Conservation (phyloP, 1,284 basidiomycete genomes). For the Fistulinella staudtii region DNA sequence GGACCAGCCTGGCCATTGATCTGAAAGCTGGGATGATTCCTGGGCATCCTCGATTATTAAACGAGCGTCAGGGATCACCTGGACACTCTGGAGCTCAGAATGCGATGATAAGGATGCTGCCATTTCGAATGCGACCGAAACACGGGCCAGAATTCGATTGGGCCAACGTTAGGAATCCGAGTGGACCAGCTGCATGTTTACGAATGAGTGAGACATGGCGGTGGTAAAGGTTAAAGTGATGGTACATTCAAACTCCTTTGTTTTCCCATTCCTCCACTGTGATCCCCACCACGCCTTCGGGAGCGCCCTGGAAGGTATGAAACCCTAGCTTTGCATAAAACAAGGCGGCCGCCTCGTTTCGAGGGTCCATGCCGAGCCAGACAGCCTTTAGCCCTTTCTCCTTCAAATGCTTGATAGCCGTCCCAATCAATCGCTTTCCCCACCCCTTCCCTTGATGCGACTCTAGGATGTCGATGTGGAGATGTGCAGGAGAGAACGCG, state of each 20-base stretch:
- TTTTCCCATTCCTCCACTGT: conserved; percentile 31
- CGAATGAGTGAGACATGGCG: too few species aligned
- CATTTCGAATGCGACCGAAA: conserved; percentile 22
- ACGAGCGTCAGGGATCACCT: conserved; percentile 15
- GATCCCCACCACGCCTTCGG: conserved; percentile 29
- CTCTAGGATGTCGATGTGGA: conserved; percentile 51
- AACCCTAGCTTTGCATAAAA: conserved; percentile 30
- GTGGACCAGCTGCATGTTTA: too few species aligned
- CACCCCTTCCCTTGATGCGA: conserved; percentile 46
- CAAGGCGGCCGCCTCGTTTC: conserved; percentile 21
- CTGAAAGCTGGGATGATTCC: conserved; percentile 13
- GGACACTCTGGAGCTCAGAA: conserved; percentile 8
- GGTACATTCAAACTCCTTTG: too few species aligned
- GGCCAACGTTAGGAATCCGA: too few species aligned
- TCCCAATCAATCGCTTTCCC: conserved; percentile 43
- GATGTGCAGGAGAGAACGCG: conserved; percentile 40
- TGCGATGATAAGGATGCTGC: conserved; percentile 15
- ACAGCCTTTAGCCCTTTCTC: conserved; percentile 24
- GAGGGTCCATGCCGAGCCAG: conserved; percentile 29
- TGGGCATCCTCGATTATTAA: conserved; percentile 14
- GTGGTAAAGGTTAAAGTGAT: too few species aligned
- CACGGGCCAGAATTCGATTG: neutral
- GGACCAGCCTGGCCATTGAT: conserved; percentile 21
- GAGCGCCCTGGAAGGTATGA: conserved; percentile 21
- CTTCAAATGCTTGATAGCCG: conserved; percentile 35